Conservation (phyloP, 768 basidiomycete genomes). For the Psilocybe cubensis region DNA sequence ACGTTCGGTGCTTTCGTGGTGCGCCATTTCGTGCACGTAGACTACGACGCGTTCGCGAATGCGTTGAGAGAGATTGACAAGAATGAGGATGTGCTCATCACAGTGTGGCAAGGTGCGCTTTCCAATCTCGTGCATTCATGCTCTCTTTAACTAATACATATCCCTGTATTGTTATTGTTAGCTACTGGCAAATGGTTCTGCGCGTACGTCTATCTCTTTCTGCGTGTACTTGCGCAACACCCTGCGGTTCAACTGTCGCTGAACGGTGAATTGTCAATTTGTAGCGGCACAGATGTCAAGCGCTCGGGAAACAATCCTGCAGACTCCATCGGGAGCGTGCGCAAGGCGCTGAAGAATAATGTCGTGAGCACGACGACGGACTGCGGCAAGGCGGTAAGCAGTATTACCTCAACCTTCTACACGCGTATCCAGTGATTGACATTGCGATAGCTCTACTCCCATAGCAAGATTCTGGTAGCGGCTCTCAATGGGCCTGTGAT, state of each 20-base stretch:
- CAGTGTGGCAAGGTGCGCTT: constrained; percentile 67
- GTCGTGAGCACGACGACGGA: constrained; percentile 60
- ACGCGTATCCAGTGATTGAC: neutral
- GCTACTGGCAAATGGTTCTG: constrained; percentile 77
- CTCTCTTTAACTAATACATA: neutral
- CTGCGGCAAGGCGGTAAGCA: constrained; percentile 63
- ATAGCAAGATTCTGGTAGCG: constrained; percentile 71
- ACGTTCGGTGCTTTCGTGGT: neutral
- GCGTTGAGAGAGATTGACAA: constrained; percentile 60
- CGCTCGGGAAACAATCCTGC: constrained; percentile 16
- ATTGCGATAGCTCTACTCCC: constrained; percentile 57
- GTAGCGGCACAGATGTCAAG: constrained; percentile 66
- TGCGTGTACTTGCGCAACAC: too few species aligned
- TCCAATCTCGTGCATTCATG: neutral
- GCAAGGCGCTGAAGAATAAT: constrained; percentile 48
- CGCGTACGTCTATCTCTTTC: constrained; percentile 57
- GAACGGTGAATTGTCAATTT: neutral
- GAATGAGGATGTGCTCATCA: constrained; percentile 63
- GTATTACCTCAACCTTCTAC: neutral
- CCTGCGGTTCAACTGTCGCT: too few species aligned
- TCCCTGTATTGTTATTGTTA: constrained; percentile 21
- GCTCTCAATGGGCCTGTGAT: constrained; percentile 78
- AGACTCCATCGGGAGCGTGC: constrained; percentile 33
- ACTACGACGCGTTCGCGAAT: constrained; percentile 65
- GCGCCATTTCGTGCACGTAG: constrained; percentile 32